Evolutionary conservation across 2,329 filamentous ascomycete species (phyloP), one percentile per base, ranked within the genome.

Genomic region (Cladosporium phlei): DNA sequence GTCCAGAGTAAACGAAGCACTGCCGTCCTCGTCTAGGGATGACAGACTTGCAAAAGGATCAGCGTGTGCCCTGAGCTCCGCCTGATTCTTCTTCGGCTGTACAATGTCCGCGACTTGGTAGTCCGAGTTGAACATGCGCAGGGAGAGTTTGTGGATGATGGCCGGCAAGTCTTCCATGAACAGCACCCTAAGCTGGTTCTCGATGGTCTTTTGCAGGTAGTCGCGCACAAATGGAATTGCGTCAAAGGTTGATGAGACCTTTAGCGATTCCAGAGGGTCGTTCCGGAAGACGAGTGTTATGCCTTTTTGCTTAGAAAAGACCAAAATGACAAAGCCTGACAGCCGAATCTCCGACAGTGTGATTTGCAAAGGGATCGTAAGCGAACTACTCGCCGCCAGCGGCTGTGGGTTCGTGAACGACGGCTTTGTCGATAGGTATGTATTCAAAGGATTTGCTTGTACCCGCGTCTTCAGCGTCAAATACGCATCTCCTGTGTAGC

Each of bases 91-190:
- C 48, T 77, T 78, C 1, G 68, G 62, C 47, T 72, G 46, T 16
- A 42, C 46, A 11, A 40, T 20, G 14, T 47, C 44, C 9, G 44
- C 25, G 20, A 40, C 64, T 9, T 70, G 63, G 63, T 93, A 88
- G 56, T 97, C 91, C 0, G 90, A 88, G 45, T 88, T 93, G 83
- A 89, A 95, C 39, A 96, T 69, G 54, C 87, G 82, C 48, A 97
- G 72, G 0, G 91, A 97, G 16, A 98, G 71, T 42, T 89, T 81
- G 67, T 98, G 93, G 52, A 98, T 95, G 50, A 97, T 97, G 38
- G 91, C 90, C 1, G 93, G 93, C 19, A 98, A 71, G 65, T 98
- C 93, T 54, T 98, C 91, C 89, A 97, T 97, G 75, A 98, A 95
- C 55, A 98, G 66, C 46, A 90, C 88, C 22, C 93, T 83, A 51